Evolutionary conservation across 2,329 filamentous ascomycete species (phyloP), one percentile per base, ranked within the genome.

Genomic region (Tolypocladium album): DNA sequence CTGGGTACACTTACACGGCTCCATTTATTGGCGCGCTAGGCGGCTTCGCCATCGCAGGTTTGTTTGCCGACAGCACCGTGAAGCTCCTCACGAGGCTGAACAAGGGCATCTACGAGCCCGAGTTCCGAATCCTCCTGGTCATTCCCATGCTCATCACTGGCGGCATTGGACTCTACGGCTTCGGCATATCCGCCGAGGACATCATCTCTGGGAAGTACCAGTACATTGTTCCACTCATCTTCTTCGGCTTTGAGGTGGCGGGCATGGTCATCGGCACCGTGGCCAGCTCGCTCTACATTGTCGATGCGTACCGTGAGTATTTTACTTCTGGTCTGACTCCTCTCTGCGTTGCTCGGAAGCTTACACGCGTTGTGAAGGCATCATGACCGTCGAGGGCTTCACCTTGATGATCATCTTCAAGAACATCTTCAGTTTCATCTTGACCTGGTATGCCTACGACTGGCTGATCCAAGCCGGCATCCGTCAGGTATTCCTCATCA

Each of bases 231-330:
- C 88, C 90, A 0, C 84, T 93, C 58, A 81, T 91, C 55, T 96
- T 94, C 72, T 94, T 96, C 66, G 89, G 82, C 0, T 82, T 94
- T 59, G 86, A 94, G 70, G 89, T 96, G 11, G 86, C 88, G 62
- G 91, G 90, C 2, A 96, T 96, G 90, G 91, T 97, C 0, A 86
- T 96, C 69, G 92, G 92, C 1, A 90, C 92, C 1, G 91, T 96
- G 2, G 87, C 90, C 1, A 89, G 86, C 62, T 89, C 90, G 1
- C 76, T 96, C 31, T 97, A 97, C 70, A 88, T 97, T 68, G 89
- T 96, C 9, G 93, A 97, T 75, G 92, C 92, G 0, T 93, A 97
- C 74, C 87, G 92, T 88, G 76, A 72, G 86, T 36, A 36, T 11
- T 82, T 31, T 31, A 31, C 27, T 31, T 31, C 27, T 31, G 38